Evolutionary conservation across 106 monocot species (phyloP).

Genomic region (Dactylorhiza incarnata): DNA sequence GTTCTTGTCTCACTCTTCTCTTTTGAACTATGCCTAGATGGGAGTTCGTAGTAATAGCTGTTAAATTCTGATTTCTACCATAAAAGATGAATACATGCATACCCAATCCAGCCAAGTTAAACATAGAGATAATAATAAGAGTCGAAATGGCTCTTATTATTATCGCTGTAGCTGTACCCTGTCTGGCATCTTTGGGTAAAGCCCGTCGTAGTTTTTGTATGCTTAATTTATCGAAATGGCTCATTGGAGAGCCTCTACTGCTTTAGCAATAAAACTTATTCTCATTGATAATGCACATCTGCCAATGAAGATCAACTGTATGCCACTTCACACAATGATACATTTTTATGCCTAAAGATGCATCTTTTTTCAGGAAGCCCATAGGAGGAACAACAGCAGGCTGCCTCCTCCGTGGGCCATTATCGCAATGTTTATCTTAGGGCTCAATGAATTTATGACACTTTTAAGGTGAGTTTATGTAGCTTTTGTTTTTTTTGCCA

Average conservation of each 20-base stretch:
- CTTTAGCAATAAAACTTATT: neutral
- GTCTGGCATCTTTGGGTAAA: too few species aligned
- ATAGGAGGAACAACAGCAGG: constrained; percentile 87
- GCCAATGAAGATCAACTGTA: neutral
- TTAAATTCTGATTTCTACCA: neutral
- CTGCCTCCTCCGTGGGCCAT: constrained; percentile 97
- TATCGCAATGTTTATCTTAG: constrained; percentile 67
- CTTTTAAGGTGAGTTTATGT: constrained; percentile 53
- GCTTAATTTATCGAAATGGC: neutral
- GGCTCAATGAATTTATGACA: constrained; percentile 96
- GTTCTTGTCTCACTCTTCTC: neutral
- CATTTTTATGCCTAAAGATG: neutral
- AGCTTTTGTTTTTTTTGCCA: neutral
- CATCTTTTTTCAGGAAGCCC: constrained; percentile 58
- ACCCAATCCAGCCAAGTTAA: neutral
- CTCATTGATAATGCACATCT: neutral
- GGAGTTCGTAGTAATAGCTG: neutral
- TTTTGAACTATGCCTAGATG: neutral
- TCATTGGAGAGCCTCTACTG: neutral
- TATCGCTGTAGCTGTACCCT: neutral
- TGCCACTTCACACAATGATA: neutral
- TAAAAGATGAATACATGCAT: neutral
- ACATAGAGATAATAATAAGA: neutral
- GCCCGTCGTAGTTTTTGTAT: neutral
- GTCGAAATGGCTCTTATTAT: neutral